Base-by-base conservation (phyloP, 805 yeast species). In the Brettanomyces sp. region DNA sequence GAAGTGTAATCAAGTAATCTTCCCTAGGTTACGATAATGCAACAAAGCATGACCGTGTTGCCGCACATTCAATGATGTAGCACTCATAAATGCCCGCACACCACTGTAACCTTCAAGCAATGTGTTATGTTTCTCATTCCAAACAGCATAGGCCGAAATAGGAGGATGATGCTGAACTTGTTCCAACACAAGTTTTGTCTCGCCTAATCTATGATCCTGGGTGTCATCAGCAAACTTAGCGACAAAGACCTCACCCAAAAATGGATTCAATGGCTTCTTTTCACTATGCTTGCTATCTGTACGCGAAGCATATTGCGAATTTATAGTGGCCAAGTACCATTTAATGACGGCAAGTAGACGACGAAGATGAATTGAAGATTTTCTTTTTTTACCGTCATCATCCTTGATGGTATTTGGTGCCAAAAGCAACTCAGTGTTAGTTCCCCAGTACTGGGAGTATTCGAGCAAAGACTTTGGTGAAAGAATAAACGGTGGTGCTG, bases 81-180 rank as follows among this genome's bases (percentile, higher is more conserved):
- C 73, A 39, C 89, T 73, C 67, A 93, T 82, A 22, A 86, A 78
- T 24, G 97, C 90, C 64, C 79, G 85, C 58, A 91, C 78, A 36
- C 91, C 91, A 59, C 86, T 90, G 68, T 87, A 91, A 45, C 99
- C 99, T 64, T 90, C 85, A 51, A 89, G 70, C 38, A 70, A 66
- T 24, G 83, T 82, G 33, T 81, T 74, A 62, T 82, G 74, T 56
- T 79, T 77, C 51, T 80, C 85, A 62, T 89, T 89, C 58, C 77
- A 68, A 46, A 93, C 76, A 39, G 89, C 77, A 62, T 89, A 93
- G 5, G 93, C 97, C n/a, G 98, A 90, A 34, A 85, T 82, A 24
- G 99, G 98, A 14, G 99, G 99, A 64, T 93, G 99, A 67, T 93
- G 99, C 50, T 90, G 81, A 12, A 93, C 97, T 67, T 93, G 99